Percentiles rank a stretch among this genome's conserved stretches.
These are phyloP conservation scores for Aspergillus cristatus DNA, from an alignment of 495 filamentous ascomycete genomes.

Conservation along the genomic window DNA sequence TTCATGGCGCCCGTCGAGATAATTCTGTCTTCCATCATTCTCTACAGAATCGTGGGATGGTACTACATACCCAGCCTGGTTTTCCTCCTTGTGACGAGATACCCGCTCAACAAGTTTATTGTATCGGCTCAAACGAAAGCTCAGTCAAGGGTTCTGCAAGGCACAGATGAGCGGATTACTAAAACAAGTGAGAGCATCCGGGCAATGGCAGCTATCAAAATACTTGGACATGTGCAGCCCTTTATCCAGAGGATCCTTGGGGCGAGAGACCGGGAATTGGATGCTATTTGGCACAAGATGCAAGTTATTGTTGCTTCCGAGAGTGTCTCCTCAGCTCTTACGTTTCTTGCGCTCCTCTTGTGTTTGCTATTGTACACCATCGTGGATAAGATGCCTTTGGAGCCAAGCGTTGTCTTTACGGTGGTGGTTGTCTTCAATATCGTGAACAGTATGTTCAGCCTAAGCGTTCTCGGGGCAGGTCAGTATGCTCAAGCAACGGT, in stretches of 20 bases:
- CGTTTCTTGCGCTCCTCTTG: background rate
- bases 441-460: conserved; percentile 1
- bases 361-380: background rate
- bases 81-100: conserved; percentile 1
- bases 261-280: background rate
- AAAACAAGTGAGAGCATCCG: conserved; percentile 1
- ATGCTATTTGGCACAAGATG: conserved; percentile 1
- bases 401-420: conserved; percentile 1
- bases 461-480: conserved; percentile 1
- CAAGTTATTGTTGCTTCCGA: conserved; percentile 1
- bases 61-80: conserved; percentile 1
- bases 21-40: background rate
- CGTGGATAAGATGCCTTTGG: background rate
- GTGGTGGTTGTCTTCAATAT: conserved; percentile 1
- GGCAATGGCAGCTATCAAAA: conserved; percentile 1
- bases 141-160: conserved; percentile 1
- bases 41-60: conserved; percentile 1
- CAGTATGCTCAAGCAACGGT: conserved; percentile 2
- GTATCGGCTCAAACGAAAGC: background rate
- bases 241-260: background rate
- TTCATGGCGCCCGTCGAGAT: conserved; percentile 2
- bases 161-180: background rate
- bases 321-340: background rate
- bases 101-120: background rate
- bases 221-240: background rate